Conservation (phyloP, 1,139 yeast species). For the Diutina scorzettiae region DNA sequence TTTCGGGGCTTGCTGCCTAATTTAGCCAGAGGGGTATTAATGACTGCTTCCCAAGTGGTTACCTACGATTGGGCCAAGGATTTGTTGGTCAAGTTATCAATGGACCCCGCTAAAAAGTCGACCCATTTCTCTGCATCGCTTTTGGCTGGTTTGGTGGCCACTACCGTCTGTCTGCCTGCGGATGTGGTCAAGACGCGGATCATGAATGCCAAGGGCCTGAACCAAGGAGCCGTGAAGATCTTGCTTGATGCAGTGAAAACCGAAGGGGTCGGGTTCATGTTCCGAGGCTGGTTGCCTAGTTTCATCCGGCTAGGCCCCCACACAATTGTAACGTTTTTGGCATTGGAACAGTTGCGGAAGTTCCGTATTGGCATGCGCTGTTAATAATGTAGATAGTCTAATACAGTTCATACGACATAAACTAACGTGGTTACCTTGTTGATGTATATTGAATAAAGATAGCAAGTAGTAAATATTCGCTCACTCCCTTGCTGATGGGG, state of each 20-base stretch:
- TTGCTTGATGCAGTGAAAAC: slow-evolving; percentile 43
- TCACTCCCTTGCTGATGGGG: no score
- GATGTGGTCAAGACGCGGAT: slow-evolving; percentile 84
- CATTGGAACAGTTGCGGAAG: slow-evolving; percentile 64
- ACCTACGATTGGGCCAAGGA: slow-evolving; percentile 72
- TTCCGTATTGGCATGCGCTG: slow-evolving; percentile 37
- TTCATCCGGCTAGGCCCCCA: slow-evolving; percentile 84
- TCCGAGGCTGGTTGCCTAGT: slow-evolving; percentile 86
- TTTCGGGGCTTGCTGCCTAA: slow-evolving; percentile 74
- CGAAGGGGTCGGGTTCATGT: slow-evolving; percentile 72
- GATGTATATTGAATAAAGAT: no score
- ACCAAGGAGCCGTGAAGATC: slow-evolving; percentile 38
- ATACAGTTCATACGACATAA: no score
- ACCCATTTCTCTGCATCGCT: slow-evolving; percentile 74
- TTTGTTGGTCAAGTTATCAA: slow-evolving; percentile 37
- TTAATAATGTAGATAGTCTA: background rate
- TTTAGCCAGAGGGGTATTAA: slow-evolving; percentile 65
- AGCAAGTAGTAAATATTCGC: no score
- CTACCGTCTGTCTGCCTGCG: slow-evolving; percentile 86
- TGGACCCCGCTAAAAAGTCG: slow-evolving; percentile 50
- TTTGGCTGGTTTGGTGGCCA: slow-evolving; percentile 75
- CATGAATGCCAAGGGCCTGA: slow-evolving; percentile 54
- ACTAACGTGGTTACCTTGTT: no score
- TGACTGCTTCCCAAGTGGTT: slow-evolving; percentile 90
- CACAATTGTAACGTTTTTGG: slow-evolving; percentile 75